Percentiles rank a stretch among this genome's conserved stretches.
Evolutionary conservation across 108 stramenopile species (phyloP).

Genomic region (Cyclotella atomus): DNA sequence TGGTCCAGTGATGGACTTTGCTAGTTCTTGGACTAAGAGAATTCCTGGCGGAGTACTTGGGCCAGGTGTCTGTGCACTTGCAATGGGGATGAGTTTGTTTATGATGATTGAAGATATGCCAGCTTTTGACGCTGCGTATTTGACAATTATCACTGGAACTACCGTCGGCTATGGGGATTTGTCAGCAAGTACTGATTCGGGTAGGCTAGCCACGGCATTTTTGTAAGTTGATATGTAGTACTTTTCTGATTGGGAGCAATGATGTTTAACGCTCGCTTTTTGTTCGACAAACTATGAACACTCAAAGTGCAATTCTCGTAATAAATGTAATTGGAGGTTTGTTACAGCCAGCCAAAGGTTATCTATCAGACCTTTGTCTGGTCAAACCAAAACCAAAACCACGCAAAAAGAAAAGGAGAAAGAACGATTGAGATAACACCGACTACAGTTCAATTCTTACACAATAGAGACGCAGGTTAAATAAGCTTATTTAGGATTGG

Average conservation of each 20-base stretch:
- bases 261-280: not conserved
- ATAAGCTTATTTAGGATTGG: no score
- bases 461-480: no score
- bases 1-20: slow-evolving; percentile 57
- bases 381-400: not conserved
- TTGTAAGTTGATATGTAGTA: slow-evolving; percentile 16
- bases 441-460: no score
- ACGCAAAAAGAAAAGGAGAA: slow-evolving; percentile 10
- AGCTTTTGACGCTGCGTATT: slow-evolving; percentile 50
- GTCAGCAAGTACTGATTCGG: slow-evolving; percentile 40
- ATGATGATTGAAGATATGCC: slow-evolving; percentile 44
- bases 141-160: slow-evolving; percentile 52
- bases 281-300: not conserved
- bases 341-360: slow-evolving; percentile 34
- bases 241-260: not conserved
- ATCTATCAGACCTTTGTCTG: slow-evolving; percentile 18
- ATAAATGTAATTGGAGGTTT: slow-evolving; percentile 51
- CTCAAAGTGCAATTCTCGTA: slow-evolving; percentile 46
- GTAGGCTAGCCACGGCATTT: slow-evolving; percentile 49
- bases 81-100: slow-evolving; percentile 43
- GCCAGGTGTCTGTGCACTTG: slow-evolving; percentile 35
- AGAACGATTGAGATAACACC: no score
- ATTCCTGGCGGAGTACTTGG: slow-evolving; percentile 50
- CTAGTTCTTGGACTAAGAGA: slow-evolving; percentile 52
- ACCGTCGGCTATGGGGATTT: slow-evolving; percentile 60